Evolutionary conservation across 768 basidiomycete species (phyloP).

Genomic region (Boletus vinaceobasis): DNA sequence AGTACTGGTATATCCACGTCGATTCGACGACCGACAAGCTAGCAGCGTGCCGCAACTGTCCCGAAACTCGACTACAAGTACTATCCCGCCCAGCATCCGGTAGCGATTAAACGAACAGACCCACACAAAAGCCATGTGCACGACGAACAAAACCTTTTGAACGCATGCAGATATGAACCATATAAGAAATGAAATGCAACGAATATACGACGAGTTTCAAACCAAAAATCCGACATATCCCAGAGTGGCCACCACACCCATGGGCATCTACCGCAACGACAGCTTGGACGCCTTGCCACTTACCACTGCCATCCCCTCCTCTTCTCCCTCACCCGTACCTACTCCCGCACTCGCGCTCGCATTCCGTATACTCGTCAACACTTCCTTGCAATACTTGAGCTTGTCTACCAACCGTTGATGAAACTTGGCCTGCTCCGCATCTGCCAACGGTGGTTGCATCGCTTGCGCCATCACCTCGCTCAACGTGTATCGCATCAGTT

Average conservation of each 20-base stretch:
- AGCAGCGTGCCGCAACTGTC: no score
- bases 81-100: no score
- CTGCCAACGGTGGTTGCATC: slow-evolving; percentile 37
- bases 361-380: slow-evolving; percentile 65
- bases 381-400: slow-evolving; percentile 77
- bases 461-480: slow-evolving; percentile 64
- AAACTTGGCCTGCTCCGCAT: slow-evolving; percentile 58
- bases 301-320: slow-evolving; percentile 19
- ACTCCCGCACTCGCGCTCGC: slow-evolving; percentile 39
- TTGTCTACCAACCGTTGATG: slow-evolving; percentile 68
- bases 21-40: no score
- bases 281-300: slow-evolving; percentile 18
- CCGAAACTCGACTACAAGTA: no score
- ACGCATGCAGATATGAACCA: no score
- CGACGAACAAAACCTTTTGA: no score
- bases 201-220: background rate
- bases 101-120: no score
- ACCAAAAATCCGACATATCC: background rate
- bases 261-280: slow-evolving; percentile 8
- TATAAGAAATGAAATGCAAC: background rate
- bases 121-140: no score
- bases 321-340: background rate
- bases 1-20: no score
- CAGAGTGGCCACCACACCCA: no score
- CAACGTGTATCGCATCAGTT: slow-evolving; percentile 69